These are phyloP conservation scores for Hansfordia pulvinata DNA, from an alignment of 2,329 filamentous ascomycete species.

Conservation along the genomic window DNA sequence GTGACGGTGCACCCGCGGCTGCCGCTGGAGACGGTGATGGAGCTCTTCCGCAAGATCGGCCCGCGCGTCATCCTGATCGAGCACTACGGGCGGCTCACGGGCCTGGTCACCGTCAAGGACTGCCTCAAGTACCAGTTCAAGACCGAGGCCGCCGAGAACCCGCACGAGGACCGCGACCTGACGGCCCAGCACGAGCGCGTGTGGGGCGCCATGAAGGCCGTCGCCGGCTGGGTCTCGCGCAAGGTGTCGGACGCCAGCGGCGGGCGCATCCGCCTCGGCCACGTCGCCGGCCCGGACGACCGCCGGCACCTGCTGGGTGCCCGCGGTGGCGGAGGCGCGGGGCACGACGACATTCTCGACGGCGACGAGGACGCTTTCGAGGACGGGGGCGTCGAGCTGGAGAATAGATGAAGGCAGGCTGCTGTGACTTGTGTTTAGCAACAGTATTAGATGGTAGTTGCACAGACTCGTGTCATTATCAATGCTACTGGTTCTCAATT, in stretches of 20 bases:
- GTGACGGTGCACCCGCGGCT: slow-evolving; percentile 84
- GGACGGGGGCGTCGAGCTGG: slow-evolving; percentile 19
- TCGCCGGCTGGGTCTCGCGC: slow-evolving; percentile 44
- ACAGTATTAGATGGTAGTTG: slow-evolving; percentile 1
- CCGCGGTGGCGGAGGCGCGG: slow-evolving; percentile 9
- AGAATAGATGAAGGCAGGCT: slow-evolving; percentile 14
- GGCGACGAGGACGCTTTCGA: slow-evolving; percentile 34
- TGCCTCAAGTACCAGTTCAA: slow-evolving; percentile 97
- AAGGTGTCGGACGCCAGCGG: slow-evolving; percentile 37
- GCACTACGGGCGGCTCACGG: slow-evolving; percentile 69
- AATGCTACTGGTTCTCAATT: too few relatives aligned
- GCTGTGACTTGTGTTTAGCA: slow-evolving; percentile 1
- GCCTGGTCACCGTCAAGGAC: slow-evolving; percentile 91
- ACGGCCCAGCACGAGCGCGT: slow-evolving; percentile 49
- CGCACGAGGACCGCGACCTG: slow-evolving; percentile 41
- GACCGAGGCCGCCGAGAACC: slow-evolving; percentile 73
- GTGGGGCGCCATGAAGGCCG: slow-evolving; percentile 42
- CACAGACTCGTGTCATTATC: not conserved
- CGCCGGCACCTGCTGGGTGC: slow-evolving; percentile 9
- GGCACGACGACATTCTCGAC: slow-evolving; percentile 37
- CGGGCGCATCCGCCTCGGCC: slow-evolving; percentile 40
- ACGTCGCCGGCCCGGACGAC: slow-evolving; percentile 20
- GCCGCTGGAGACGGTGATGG: slow-evolving; percentile 93
- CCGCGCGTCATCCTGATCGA: slow-evolving; percentile 88
- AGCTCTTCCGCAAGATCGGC: slow-evolving; percentile 95